Conservation (phyloP, 441 rosid species). For the Bruguiera hainesii region DNA sequence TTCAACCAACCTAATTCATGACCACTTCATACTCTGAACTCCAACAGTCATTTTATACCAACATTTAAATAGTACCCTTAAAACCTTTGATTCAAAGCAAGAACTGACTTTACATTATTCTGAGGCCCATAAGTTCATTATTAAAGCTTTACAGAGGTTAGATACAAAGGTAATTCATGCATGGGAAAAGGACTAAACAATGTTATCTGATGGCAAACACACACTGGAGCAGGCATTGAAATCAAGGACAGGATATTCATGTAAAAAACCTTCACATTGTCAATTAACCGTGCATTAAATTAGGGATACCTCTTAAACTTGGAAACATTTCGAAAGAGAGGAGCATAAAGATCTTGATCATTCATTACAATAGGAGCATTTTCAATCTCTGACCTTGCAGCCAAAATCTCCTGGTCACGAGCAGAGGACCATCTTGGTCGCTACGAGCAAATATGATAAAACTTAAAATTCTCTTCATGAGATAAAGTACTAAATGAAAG, state of each 20-base stretch:
- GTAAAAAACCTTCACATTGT: neutral
- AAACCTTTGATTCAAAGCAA: no score
- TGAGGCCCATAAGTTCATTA: neutral
- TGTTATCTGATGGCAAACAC: neutral
- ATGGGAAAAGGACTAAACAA: neutral
- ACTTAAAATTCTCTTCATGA: constrained; percentile 14
- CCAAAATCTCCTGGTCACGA: constrained; percentile 64
- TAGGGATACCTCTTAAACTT: constrained; percentile 63
- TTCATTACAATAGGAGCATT: constrained; percentile 41
- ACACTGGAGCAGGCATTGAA: neutral
- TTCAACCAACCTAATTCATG: neutral
- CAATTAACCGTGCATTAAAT: neutral
- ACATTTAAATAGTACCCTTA: no score
- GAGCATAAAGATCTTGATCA: constrained; percentile 72
- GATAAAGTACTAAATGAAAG: constrained; percentile 13
- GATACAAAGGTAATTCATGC: no score
- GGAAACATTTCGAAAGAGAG: constrained; percentile 80
- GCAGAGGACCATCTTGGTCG: constrained; percentile 79
- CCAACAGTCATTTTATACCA: neutral
- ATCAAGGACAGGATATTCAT: neutral
- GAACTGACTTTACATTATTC: neutral
- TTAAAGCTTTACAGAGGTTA: neutral
- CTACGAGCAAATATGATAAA: constrained; percentile 36
- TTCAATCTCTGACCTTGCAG: constrained; percentile 64
- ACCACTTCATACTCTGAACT: neutral